phyloP scores from a whole-genome alignment of 345 rosid species.

The Melastoma malabathricum region DNA sequence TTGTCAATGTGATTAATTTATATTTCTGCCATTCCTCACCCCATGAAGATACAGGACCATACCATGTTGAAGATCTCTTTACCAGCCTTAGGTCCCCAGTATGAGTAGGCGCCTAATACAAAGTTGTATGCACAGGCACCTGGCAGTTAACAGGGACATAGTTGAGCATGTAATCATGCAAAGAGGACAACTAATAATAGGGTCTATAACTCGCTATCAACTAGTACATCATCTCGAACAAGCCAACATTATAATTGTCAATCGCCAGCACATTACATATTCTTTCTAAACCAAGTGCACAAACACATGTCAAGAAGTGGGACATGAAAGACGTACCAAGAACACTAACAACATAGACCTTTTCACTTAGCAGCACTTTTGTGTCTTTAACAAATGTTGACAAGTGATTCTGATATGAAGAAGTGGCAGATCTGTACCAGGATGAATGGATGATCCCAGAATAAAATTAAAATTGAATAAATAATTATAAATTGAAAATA shows the following conservation, averaged over 20 bases:
- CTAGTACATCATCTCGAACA: background rate
- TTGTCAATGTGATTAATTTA: no score
- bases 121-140: constrained; percentile 83
- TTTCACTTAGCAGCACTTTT: constrained; percentile 45
- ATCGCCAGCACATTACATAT: no score
- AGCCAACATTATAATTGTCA: no score
- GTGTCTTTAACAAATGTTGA: constrained; percentile 50
- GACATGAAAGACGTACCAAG: constrained; percentile 35
- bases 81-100: constrained; percentile 98
- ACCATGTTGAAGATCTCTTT: constrained; percentile 78
- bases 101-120: constrained; percentile 90
- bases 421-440: constrained; percentile 21
- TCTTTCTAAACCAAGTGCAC: background rate
- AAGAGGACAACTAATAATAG: no score
- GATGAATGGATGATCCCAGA: background rate
- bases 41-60: constrained; percentile 5
- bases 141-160: constrained; percentile 15
- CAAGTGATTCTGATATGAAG: constrained; percentile 22
- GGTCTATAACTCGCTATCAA: no score
- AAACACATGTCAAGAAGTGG: background rate
- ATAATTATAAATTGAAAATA: no score
- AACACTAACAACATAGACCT: constrained; percentile 58
- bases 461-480: background rate
- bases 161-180: background rate
- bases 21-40: no score